A percentile compares a stretch with the other conserved stretches of the same genome.
Conservation (phyloP, 306 rosid genomes). For the Rosa persica region DNA sequence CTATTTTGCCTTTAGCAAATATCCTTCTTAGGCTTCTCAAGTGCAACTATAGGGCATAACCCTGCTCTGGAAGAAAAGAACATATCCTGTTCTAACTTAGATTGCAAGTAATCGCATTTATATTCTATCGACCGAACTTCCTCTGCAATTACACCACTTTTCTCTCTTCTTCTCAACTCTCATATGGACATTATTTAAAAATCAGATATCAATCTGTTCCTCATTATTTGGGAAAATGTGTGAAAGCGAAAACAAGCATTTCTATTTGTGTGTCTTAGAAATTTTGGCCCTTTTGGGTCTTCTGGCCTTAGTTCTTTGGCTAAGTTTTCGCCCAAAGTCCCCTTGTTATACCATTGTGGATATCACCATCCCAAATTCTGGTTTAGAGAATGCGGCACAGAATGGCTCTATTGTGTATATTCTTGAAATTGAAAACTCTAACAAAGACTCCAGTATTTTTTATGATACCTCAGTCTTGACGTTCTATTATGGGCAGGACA, state of each 20-base stretch:
- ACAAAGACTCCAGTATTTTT: conserved; percentile 41
- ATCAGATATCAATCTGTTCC: neutral
- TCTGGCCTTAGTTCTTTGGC: conserved; percentile 40
- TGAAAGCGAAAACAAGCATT: conserved; percentile 24
- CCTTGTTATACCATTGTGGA: conserved; percentile 35
- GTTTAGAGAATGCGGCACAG: neutral
- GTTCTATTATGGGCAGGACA: conserved; percentile 39
- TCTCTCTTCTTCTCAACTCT: neutral
- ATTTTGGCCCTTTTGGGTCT: conserved; percentile 34
- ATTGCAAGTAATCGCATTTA: neutral
- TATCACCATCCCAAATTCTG: conserved; percentile 32
- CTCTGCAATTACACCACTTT: neutral
- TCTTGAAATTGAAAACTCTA: conserved; percentile 45
- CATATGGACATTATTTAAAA: neutral
- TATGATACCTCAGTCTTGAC: conserved; percentile 28
- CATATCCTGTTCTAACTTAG: conserved; percentile 4
- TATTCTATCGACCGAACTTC: neutral
- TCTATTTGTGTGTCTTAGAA: conserved; percentile 28
- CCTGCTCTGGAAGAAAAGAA: conserved; percentile 14
- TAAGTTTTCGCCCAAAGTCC: conserved; percentile 34
- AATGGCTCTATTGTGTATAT: conserved; percentile 31
- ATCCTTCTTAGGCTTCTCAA: neutral
- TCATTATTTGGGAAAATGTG: conserved; percentile 12
- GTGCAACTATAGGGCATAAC: neutral
- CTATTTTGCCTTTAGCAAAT: neutral